These are phyloP conservation scores for Corynespora cassiicola DNA, from an alignment of 2,329 filamentous ascomycete species.

Conservation along the genomic window DNA sequence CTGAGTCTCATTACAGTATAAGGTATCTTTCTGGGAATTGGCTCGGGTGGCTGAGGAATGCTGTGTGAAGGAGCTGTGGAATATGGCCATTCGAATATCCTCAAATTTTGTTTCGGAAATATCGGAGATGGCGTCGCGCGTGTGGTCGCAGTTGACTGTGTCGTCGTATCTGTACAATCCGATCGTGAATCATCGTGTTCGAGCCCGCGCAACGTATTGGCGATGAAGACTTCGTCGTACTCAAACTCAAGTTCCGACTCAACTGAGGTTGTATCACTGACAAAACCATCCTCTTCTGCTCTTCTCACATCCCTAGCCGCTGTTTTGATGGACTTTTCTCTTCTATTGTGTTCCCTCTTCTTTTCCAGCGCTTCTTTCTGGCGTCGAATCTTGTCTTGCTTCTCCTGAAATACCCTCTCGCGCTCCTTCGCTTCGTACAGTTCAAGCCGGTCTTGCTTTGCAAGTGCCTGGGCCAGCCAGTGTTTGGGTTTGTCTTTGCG, in stretches of 20 bases:
- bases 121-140: conserved; percentile 3
- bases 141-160: conserved; percentile 18
- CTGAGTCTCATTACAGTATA: conserved; percentile 32
- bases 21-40: conserved; percentile 16
- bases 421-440: conserved; percentile 15
- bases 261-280: no score
- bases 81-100: conserved; percentile 36
- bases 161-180: no score
- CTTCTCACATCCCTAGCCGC: no score
- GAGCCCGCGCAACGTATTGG: conserved; percentile 6
- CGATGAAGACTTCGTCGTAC: conserved; percentile 22
- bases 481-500: conserved; percentile 39
- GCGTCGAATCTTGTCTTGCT: conserved; percentile 15
- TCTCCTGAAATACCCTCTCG: conserved; percentile 11
- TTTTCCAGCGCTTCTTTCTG: conserved; percentile 8
- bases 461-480: conserved; percentile 31
- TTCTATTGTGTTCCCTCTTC: conserved; percentile 10
- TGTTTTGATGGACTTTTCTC: conserved; percentile 15
- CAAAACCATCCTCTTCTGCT: no score
- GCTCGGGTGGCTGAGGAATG: conserved; percentile 8
- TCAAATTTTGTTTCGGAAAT: conserved; percentile 21
- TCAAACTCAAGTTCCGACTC: no score
- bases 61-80: conserved; percentile 11
- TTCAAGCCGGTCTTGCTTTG: conserved; percentile 21
- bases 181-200: no score